Evolutionary conservation across 2,329 filamentous ascomycete species (phyloP), one percentile per base, ranked within the genome.

Genomic region (Escovopsis weberi): DNA sequence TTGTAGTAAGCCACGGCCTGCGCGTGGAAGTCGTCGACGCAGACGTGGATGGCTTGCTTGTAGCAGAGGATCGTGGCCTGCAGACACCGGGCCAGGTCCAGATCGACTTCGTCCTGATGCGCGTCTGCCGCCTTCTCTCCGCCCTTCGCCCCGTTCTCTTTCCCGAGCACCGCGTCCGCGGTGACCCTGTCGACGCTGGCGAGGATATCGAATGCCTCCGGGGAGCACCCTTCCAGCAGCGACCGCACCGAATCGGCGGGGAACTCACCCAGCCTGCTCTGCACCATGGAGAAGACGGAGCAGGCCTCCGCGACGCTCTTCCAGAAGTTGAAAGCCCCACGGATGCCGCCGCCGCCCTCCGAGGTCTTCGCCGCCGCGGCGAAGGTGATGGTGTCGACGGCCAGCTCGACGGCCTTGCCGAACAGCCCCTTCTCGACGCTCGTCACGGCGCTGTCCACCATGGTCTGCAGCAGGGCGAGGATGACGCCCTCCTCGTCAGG

Each of bases 1-100:
- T 98, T 98, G 62, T 94, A 98, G 72, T 89, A 91, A 0, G 88
- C 85, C n/a, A 96, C 85, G 1, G 91, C 85, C 61, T 93, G 88
- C 4, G 89, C 88, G 58, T 95, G 85, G 7, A 76, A 59, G 55
- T 98, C 88, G 45, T 79, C 68, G 1, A 78, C 66, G 12, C 81
- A 82, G 34, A 79, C 74, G 51, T 82, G 66, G 12, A 96, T 79
- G 7, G 87, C 87, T 48, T 85, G 76, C 59, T 96, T 98, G 59
- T 93, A 85, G 6, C 85, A 83, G 15, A 96, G 65, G 26, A 96
- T 84, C 0, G 82, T 75, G 12, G 82, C 77, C 47, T 84, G 74
- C 1, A 93, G 60, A 47, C 74, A 79, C 47, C 70, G 65, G 2
- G 69, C 72, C 30, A 84, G 56, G 43, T 74, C 68, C 1, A 69